Percentiles rank a stretch among this genome's conserved stretches.
Conservation (phyloP, 208 protist species). For the Acanthamoeba lenticulata region DNA sequence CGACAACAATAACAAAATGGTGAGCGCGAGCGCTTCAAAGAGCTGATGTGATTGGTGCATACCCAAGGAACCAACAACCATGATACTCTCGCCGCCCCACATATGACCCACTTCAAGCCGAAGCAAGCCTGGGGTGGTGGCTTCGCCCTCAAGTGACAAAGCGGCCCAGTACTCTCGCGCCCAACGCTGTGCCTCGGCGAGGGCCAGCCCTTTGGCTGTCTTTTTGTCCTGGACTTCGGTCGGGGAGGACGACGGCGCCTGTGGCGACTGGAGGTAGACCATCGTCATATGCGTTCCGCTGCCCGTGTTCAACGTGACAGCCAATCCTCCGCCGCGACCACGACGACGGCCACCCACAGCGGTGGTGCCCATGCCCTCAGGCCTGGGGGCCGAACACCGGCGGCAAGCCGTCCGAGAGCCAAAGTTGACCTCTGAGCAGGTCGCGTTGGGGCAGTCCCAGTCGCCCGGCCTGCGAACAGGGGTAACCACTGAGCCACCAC, state of each 20-base stretch:
- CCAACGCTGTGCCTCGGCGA: not conserved
- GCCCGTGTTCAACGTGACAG: conserved; percentile 14
- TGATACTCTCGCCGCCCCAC: conserved; percentile 31
- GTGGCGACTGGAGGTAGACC: conserved; percentile 20
- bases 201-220: not conserved
- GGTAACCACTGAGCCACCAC: not conserved
- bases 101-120: not conserved
- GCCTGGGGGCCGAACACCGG: not conserved
- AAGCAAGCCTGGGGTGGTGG: not conserved
- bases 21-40: not conserved
- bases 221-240: not conserved
- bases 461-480: conserved; percentile 4
- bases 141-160: not conserved
- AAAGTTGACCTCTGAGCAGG: not conserved
- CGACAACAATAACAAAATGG: not conserved
- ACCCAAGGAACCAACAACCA: not conserved
- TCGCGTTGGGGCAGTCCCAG: not conserved
- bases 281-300: not conserved
- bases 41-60: not conserved
- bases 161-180: not conserved
- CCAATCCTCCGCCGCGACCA: not conserved
- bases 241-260: not conserved
- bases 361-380: not conserved
- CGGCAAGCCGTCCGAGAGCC: not conserved
- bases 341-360: not conserved